phyloP scores from a whole-genome alignment of 2,329 filamentous ascomycete species.

The Pseudopyricularia javanii region DNA sequence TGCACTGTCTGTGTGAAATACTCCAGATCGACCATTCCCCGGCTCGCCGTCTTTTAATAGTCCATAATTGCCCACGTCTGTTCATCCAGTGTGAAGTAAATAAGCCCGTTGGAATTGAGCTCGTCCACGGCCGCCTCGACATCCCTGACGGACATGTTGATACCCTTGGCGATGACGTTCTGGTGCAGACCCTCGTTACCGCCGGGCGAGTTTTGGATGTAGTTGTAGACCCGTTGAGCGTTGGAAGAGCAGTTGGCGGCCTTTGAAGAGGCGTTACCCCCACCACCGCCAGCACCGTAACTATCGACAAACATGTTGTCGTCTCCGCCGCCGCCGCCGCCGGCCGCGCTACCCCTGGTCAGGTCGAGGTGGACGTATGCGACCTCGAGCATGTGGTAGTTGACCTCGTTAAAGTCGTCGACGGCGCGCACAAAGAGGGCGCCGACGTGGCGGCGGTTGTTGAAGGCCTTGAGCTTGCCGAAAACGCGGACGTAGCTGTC shows the following conservation, averaged over 20 bases:
- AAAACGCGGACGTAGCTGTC: conserved; percentile 77
- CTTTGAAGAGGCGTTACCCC: conserved; percentile 22
- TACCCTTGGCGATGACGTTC: conserved; percentile 57
- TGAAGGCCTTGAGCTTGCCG: conserved; percentile 74
- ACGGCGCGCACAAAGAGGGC: conserved; percentile 73
- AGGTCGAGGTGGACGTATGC: conserved; percentile 80
- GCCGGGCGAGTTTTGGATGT: conserved; percentile 53
- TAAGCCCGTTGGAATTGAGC: conserved; percentile 57
- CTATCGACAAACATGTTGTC: conserved; percentile 45
- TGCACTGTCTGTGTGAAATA: neutral
- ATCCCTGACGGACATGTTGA: conserved; percentile 55
- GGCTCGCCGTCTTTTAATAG: conserved; percentile 15
- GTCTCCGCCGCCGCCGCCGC: conserved; percentile 23
- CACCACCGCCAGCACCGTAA: conserved; percentile 23
- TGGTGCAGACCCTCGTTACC: conserved; percentile 76
- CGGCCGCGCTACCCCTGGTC: conserved; percentile 51
- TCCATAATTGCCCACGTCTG: conserved; percentile 83
- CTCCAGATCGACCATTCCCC: neutral
- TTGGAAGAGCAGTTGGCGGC: conserved; percentile 35
- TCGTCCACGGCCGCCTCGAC: conserved; percentile 73
- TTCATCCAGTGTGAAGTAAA: conserved; percentile 89
- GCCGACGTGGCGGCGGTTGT: conserved; percentile 69
- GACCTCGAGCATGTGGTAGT: conserved; percentile 83
- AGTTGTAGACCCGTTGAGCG: conserved; percentile 60
- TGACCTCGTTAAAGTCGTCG: conserved; percentile 80